phyloP scores from a whole-genome alignment of 1,139 yeast species.

The Casaregolazyma lundiana region DNA sequence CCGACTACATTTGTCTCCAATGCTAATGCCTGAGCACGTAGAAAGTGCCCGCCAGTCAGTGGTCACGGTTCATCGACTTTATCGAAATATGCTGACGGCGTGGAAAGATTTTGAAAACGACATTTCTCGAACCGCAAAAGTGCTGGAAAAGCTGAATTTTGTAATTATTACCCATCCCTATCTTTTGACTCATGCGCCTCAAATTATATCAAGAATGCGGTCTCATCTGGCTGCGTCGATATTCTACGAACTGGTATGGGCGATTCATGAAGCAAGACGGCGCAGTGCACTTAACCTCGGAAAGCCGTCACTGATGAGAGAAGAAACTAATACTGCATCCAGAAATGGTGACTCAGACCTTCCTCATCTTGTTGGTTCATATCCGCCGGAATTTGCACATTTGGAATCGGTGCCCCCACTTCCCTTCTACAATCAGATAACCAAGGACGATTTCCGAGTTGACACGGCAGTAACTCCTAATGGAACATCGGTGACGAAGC shows the following conservation, averaged over 20 bases:
- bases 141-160: constrained; percentile 83
- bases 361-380: constrained; percentile 28
- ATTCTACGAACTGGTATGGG: constrained; percentile 90
- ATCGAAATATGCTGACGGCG: constrained; percentile 80
- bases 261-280: constrained; percentile 90
- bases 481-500: constrained; percentile 85
- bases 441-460: constrained; percentile 85
- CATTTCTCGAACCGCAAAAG: constrained; percentile 86
- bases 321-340: constrained; percentile 13
- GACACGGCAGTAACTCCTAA: constrained; percentile 84
- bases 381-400: constrained; percentile 22
- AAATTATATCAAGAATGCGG: constrained; percentile 82
- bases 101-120: constrained; percentile 93
- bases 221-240: constrained; percentile 88
- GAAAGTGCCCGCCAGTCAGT: constrained; percentile 91
- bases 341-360: constrained; percentile 21
- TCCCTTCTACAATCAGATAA: constrained; percentile 90
- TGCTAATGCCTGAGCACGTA: constrained; percentile 68
- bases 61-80: constrained; percentile 85
- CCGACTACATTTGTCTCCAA: constrained; percentile 75
- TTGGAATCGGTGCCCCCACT: constrained; percentile 48
- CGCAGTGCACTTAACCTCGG: constrained; percentile 33
- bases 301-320: constrained; percentile 24
- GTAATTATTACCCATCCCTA: constrained; percentile 87
- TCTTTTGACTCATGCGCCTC: constrained; percentile 59